These are phyloP conservation scores for Suhomyces guaymorum DNA, from an alignment of 1,139 yeast genomes.

Conservation along the genomic window DNA sequence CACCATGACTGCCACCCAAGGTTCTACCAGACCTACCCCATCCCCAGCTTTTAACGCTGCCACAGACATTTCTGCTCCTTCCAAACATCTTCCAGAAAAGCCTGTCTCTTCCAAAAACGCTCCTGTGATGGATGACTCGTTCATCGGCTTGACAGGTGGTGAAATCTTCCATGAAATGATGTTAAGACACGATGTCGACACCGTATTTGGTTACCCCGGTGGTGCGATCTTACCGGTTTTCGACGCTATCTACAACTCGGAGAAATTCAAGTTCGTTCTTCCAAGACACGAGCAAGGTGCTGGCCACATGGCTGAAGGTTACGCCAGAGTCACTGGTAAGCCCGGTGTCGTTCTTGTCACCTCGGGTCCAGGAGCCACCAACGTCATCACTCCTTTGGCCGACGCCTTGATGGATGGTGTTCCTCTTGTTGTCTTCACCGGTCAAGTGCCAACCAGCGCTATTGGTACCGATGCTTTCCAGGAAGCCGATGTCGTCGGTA, in stretches of 20 bases:
- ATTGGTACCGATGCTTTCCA: slow-evolving; percentile 99
- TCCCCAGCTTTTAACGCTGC: slow-evolving; percentile 24
- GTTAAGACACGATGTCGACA: slow-evolving; percentile 93
- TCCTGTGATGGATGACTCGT: slow-evolving; percentile 69
- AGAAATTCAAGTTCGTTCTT: slow-evolving; percentile 81
- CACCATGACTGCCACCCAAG: slow-evolving; percentile 29
- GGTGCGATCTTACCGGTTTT: slow-evolving; percentile 98
- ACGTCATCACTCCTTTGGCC: slow-evolving; percentile 95
- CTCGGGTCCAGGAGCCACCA: slow-evolving; percentile 98
- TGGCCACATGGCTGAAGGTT: slow-evolving; percentile 99
- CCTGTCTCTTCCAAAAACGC: slow-evolving; percentile 24
- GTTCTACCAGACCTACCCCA: slow-evolving; percentile 31
- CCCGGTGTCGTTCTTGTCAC: slow-evolving; percentile 99
- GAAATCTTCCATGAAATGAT: slow-evolving; percentile 98
- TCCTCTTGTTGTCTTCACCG: slow-evolving; percentile 95
- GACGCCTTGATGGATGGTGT: slow-evolving; percentile 98
- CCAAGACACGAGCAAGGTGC: slow-evolving; percentile 99
- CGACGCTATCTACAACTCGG: slow-evolving; percentile 93
- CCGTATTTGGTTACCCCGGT: slow-evolving; percentile 94
- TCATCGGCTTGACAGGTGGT: slow-evolving; percentile 95
- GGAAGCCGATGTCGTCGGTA: slow-evolving; percentile 97
- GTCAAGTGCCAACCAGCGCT: slow-evolving; percentile 94
- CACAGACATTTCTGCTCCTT: slow-evolving; percentile 12
- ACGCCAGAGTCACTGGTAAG: slow-evolving; percentile 91
- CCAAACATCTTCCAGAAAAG: not conserved